Evolutionary conservation across 768 basidiomycete species (phyloP).

Genomic region (Naganishia friedmannii): DNA sequence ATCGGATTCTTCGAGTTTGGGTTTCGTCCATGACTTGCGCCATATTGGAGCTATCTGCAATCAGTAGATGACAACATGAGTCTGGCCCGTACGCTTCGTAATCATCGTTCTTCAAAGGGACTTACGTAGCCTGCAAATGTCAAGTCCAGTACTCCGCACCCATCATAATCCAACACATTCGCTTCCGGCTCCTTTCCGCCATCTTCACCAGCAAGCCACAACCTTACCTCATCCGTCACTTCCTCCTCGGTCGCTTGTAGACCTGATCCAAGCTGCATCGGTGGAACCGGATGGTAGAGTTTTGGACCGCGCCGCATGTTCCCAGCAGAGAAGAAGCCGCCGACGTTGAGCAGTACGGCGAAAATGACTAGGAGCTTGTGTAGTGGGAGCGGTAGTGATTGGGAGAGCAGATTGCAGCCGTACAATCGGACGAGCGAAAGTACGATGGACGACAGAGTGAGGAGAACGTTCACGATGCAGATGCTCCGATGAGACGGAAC

Average conservation of each 20-base stretch:
- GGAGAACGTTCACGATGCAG: neutral
- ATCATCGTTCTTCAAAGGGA: neutral
- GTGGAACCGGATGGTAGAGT: conserved; percentile 30
- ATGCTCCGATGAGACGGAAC: neutral
- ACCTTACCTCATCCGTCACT: neutral
- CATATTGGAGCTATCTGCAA: conserved; percentile 8
- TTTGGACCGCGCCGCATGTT: conserved; percentile 44
- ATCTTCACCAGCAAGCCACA: conserved; percentile 10
- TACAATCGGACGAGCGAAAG: conserved; percentile 9
- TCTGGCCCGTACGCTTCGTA: neutral
- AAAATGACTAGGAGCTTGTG: neutral
- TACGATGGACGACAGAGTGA: neutral
- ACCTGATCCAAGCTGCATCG: conserved; percentile 16
- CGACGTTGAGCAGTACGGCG: neutral
- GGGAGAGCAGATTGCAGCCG: neutral
- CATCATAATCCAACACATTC: conserved; percentile 13
- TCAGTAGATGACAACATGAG: no score
- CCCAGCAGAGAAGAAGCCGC: conserved; percentile 29
- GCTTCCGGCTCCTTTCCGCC: conserved; percentile 13
- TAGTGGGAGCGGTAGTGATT: neutral
- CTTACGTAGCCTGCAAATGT: conserved; percentile 1
- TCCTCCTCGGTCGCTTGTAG: neutral
- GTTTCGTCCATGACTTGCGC: conserved; percentile 19
- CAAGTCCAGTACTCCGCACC: neutral
- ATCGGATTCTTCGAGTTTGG: conserved; percentile 11